Conservation (phyloP, 1,284 basidiomycete species). For the Athelia psychrophila region DNA sequence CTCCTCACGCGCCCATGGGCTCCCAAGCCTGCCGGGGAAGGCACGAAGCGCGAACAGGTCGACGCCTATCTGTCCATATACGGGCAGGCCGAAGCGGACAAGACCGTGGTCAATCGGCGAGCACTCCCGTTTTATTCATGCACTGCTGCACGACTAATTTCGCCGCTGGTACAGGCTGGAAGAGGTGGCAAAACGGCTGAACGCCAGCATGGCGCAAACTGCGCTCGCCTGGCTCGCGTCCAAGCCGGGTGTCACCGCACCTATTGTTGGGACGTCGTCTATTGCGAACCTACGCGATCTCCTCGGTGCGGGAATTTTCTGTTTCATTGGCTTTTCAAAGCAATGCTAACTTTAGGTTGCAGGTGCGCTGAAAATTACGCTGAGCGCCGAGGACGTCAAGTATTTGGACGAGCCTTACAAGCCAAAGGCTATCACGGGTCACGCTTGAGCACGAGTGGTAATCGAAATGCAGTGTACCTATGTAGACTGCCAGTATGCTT, state of each 20-base stretch:
- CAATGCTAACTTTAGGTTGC: constrained; percentile 8
- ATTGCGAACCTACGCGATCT: constrained; percentile 33
- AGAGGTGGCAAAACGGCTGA: constrained; percentile 35
- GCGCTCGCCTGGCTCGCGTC: constrained; percentile 38
- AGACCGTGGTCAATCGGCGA: constrained; percentile 10
- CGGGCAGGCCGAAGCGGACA: neutral
- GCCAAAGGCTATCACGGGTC: constrained; percentile 33
- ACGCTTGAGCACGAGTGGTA: no score
- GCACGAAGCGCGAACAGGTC: constrained; percentile 19
- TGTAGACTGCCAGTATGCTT: no score
- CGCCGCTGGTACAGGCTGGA: constrained; percentile 23
- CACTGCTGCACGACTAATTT: neutral
- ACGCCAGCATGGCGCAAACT: constrained; percentile 39
- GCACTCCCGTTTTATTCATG: constrained; percentile 5
- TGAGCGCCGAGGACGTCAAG: constrained; percentile 46
- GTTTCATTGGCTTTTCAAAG: neutral
- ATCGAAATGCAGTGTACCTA: no score
- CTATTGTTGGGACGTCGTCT: constrained; percentile 37
- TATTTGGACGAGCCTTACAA: constrained; percentile 41
- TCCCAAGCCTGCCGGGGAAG: constrained; percentile 11
- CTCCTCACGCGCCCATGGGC: constrained; percentile 22
- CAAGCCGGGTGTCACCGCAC: constrained; percentile 32
- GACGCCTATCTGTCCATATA: constrained; percentile 23
- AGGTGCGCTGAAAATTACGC: constrained; percentile 32
- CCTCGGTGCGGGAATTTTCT: constrained; percentile 18